Evolutionary conservation across 768 basidiomycete species (phyloP), one percentile per base, ranked within the genome.

Genomic region (Sarcodon aspratus): DNA sequence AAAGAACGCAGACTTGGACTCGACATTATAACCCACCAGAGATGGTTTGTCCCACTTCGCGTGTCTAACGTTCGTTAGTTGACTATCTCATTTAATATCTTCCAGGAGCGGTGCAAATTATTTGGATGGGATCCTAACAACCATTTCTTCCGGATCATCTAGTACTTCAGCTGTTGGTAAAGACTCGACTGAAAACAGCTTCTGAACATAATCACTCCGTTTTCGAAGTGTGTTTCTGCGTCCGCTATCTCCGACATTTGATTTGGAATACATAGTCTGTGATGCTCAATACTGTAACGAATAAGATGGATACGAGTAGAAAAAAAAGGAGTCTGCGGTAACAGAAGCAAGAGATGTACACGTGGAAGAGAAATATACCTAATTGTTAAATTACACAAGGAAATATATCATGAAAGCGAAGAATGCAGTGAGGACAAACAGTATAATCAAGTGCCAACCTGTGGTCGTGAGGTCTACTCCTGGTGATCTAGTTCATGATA

Each of bases 21-120:
- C 51, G 91, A 95, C 61, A 90, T 95, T 33, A 69, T 94, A 44
- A 95, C 87, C 3, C 91, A 95, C 64, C 91, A 95, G 68, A 94
- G 92, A 74, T 96, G 92, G 91, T 81, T 36, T 50, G 74, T 65
- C 15, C 18, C 13, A n/a, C 17, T 27, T 21, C 17, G 33, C 44
- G 27, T 42, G 18, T 40, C 13, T 44, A 17, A 44, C n/a, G 31
- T 13, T 35, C 5, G 21, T 27, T 27, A 27, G 21, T 27, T 27
- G 21, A 27, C 21, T 27, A 27, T 50, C 47, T 33, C 32, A 49
- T 45, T 32, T 42, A 8, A 48, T 48, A n/a, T 31, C 38, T 18
- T 55, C 7, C 57, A 88, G 85, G 85, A 91, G 89, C 54, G 91
- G 92, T 34, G 91, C 91, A 18, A 86, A 85, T 59, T 95, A 94